Evolutionary conservation across 257 asterid genomes (phyloP).

Genomic region (Voacanga thouarsii): DNA sequence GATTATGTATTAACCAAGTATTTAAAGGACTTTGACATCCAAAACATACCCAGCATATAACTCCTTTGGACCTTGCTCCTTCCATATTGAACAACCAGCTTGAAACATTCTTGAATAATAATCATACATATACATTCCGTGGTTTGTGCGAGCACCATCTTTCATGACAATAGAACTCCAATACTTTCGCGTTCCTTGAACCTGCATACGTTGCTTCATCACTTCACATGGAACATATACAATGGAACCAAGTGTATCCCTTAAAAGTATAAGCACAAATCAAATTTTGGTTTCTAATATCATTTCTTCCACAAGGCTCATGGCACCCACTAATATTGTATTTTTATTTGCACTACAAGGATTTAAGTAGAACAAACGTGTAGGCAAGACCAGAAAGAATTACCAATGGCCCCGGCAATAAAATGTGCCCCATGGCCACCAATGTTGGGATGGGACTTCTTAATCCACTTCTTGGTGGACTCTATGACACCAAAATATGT

Average conservation of each 20-base stretch:
- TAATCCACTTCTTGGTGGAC: slow-evolving; percentile 81
- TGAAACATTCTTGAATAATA: slow-evolving; percentile 80
- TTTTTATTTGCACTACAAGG: too few relatives aligned
- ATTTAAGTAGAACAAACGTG: too few relatives aligned
- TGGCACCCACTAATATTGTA: too few relatives aligned
- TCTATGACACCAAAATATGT: slow-evolving; percentile 83
- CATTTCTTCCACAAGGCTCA: too few relatives aligned
- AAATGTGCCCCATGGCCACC: slow-evolving; percentile 70
- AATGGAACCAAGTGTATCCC: too few relatives aligned
- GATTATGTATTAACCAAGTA: background rate
- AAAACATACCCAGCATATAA: too few relatives aligned
- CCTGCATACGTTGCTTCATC: slow-evolving; percentile 89
- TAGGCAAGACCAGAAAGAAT: too few relatives aligned
- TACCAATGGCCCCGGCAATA: too few relatives aligned
- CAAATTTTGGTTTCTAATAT: too few relatives aligned
- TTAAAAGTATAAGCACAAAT: too few relatives aligned
- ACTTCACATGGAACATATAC: too few relatives aligned
- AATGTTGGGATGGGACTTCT: slow-evolving; percentile 52
- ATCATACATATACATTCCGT: slow-evolving; percentile 47
- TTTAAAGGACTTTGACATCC: too few relatives aligned
- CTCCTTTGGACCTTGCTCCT: slow-evolving; percentile 73
- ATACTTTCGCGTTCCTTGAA: slow-evolving; percentile 72
- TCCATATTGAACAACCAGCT: slow-evolving; percentile 84
- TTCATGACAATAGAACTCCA: slow-evolving; percentile 59
- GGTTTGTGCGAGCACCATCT: slow-evolving; percentile 41